These are phyloP conservation scores for Rhizopogon parksii DNA, from an alignment of 1,284 basidiomycete species.

Conservation along the genomic window DNA sequence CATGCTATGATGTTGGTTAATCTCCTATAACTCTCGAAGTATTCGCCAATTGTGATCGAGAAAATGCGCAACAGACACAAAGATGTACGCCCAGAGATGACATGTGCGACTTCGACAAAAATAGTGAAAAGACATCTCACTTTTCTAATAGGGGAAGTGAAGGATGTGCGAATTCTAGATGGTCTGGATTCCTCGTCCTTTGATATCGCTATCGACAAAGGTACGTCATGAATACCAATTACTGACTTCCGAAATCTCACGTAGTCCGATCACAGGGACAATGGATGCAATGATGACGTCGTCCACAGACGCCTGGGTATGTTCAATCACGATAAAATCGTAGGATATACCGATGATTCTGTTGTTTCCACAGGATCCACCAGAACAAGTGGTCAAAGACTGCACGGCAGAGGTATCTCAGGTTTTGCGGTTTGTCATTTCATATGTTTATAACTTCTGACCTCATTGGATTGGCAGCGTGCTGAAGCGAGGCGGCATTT, in stretches of 20 bases:
- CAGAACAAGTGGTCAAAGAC: conserved; percentile 66
- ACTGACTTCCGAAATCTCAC: neutral
- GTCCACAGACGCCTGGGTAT: conserved; percentile 85
- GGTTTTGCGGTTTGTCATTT: conserved; percentile 54
- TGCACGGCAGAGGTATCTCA: conserved; percentile 81
- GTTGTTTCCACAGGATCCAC: conserved; percentile 58
- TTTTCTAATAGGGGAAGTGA: conserved; percentile 65
- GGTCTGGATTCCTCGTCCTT: conserved; percentile 60
- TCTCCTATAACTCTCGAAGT: conserved; percentile 38
- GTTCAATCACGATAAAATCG: conserved; percentile 16
- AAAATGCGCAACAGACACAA: conserved; percentile 68
- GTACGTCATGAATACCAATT: conserved; percentile 26
- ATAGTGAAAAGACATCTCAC: neutral
- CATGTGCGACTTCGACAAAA: conserved; percentile 45
- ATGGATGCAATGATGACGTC: conserved; percentile 94
- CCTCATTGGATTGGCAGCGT: conserved; percentile 40
- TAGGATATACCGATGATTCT: neutral
- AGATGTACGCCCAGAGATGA: conserved; percentile 59
- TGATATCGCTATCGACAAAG: conserved; percentile 89
- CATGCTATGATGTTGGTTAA: neutral
- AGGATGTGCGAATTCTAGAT: conserved; percentile 75
- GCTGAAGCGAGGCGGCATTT: conserved; percentile 55
- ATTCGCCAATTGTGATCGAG: conserved; percentile 74
- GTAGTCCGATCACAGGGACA: conserved; percentile 44
- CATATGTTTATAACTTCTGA: neutral